These are phyloP conservation scores for Aspergillus costaricaensis DNA, from an alignment of 2,329 filamentous ascomycete genomes.

Conservation along the genomic window DNA sequence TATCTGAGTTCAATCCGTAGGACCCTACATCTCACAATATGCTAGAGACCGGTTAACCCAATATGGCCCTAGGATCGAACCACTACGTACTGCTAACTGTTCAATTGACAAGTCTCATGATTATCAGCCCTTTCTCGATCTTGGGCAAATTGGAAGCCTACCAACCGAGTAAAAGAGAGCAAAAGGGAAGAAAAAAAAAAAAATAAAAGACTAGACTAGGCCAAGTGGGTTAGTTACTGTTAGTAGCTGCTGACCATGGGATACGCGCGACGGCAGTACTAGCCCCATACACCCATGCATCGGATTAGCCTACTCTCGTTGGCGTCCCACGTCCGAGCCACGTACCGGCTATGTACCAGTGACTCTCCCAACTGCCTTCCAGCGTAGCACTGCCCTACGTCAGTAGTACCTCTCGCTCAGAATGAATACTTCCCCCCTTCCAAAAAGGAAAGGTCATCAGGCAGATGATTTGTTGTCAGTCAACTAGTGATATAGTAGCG, in stretches of 20 bases:
- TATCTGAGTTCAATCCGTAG: not conserved
- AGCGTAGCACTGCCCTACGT: constrained; percentile 1
- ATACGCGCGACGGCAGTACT: not conserved
- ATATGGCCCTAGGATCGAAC: too few relatives aligned
- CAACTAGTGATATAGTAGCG: not conserved
- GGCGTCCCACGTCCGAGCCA: not conserved
- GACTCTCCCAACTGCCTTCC: not conserved
- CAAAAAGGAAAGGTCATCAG: not conserved
- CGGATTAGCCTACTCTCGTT: not conserved
- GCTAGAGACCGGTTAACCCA: not conserved
- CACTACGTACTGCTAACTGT: not conserved
- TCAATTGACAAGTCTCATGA: constrained; percentile 20
- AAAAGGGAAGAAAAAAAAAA: too few relatives aligned
- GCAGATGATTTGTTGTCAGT: not conserved
- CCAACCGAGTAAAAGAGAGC: too few relatives aligned
- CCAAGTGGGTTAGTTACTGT: too few relatives aligned
- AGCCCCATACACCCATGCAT: constrained; percentile 3
- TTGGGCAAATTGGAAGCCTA: not conserved
- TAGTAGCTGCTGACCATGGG: not conserved
- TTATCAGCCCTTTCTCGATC: constrained; percentile 8
- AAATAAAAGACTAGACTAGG: too few relatives aligned
- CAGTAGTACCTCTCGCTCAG: not conserved
- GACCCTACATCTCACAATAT: not conserved
- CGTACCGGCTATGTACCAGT: not conserved
- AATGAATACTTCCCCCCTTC: too few relatives aligned